Evolutionary conservation across 2,329 filamentous ascomycete genomes (phyloP).

Genomic region (Colletotrichum orchidophilum): DNA sequence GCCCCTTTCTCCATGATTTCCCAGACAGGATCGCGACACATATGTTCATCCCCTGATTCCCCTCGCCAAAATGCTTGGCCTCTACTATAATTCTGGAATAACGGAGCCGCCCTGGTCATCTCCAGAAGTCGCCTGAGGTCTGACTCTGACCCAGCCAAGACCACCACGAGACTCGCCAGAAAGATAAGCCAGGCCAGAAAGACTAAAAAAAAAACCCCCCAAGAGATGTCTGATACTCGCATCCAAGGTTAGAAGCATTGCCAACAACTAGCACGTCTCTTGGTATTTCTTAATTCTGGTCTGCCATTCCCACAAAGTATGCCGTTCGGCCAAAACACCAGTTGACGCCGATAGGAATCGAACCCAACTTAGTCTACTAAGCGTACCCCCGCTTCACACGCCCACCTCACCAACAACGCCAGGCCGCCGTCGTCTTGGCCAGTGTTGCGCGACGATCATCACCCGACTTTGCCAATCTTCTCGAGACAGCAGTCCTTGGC

Average conservation of each 20-base stretch:
- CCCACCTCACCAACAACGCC: neutral
- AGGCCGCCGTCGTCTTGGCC: neutral
- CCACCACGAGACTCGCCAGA: neutral
- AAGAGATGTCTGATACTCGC: neutral
- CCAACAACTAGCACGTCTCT: slow-evolving; percentile 2
- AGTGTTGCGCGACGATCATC: slow-evolving; percentile 15
- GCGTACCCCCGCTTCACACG: no score
- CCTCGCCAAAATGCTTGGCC: slow-evolving; percentile 32
- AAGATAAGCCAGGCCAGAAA: neutral
- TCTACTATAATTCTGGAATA: slow-evolving; percentile 2
- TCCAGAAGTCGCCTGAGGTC: neutral
- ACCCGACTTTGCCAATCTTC: slow-evolving; percentile 15
- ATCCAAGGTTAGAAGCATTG: slow-evolving; percentile 12
- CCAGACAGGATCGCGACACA: slow-evolving; percentile 30
- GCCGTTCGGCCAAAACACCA: no score
- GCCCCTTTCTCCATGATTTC: slow-evolving; percentile 28
- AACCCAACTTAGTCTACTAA: no score
- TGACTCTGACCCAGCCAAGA: neutral
- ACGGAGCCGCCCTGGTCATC: slow-evolving; percentile 9
- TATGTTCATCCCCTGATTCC: slow-evolving; percentile 23
- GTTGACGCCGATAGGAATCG: no score
- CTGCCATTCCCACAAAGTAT: slow-evolving; percentile 11
- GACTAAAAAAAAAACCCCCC: neutral
- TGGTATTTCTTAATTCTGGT: neutral
- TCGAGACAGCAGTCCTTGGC: slow-evolving; percentile 26